Conservation (phyloP, 2,329 filamentous ascomycete genomes). For the Colletotrichum chlorophyti region DNA sequence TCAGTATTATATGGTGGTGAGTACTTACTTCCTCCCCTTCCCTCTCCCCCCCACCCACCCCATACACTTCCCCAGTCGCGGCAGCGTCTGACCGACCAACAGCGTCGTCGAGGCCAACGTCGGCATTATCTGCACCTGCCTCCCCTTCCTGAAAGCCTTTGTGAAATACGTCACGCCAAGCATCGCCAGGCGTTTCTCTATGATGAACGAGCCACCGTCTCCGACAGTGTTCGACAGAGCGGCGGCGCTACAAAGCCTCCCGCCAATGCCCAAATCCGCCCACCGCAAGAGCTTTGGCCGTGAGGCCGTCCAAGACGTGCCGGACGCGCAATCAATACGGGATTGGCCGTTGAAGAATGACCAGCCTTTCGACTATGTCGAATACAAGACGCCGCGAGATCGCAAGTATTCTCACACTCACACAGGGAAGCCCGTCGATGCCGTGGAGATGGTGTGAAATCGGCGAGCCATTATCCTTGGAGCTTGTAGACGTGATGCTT, state of each 20-base stretch:
- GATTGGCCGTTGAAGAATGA: conserved; percentile 12
- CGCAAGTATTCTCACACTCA: background rate
- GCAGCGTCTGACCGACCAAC: background rate
- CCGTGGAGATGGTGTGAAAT: conserved; percentile 11
- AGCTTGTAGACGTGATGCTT: too few species aligned
- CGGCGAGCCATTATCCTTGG: too few species aligned
- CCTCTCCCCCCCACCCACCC: too few species aligned
- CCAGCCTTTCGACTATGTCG: background rate
- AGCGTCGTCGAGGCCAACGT: conserved; percentile 27
- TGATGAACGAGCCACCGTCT: background rate
- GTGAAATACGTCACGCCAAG: conserved; percentile 1
- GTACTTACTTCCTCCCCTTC: background rate
- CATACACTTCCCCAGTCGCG: too few species aligned
- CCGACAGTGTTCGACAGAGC: conserved; percentile 18
- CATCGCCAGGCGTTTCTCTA: background rate
- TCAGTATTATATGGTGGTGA: conserved; percentile 28
- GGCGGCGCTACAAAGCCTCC: conserved; percentile 10
- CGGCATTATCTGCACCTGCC: conserved; percentile 27
- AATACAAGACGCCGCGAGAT: background rate
- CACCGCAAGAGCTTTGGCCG: conserved; percentile 12
- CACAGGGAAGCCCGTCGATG: conserved; percentile 2
- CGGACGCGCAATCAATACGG: background rate
- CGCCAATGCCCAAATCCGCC: background rate
- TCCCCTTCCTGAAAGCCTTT: conserved; percentile 25
- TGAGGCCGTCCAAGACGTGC: background rate